Evolutionary conservation across 78 protist genomes (phyloP).

Genomic region (Chrysochromulina parva): DNA sequence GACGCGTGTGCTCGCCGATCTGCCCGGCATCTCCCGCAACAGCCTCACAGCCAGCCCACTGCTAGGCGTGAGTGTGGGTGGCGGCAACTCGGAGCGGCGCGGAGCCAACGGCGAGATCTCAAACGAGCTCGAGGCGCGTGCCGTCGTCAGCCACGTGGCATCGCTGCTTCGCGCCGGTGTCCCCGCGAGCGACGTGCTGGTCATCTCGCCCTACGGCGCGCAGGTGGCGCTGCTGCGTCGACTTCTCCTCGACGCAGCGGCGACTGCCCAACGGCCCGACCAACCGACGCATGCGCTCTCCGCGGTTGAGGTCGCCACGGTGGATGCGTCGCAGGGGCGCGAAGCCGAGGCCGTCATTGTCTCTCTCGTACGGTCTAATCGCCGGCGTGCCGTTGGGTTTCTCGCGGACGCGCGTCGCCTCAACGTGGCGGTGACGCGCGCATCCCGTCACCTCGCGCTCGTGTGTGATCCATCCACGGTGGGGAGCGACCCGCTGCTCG

Average conservation of each 20-base stretch:
- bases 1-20: conserved; percentile 54
- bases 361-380: background rate
- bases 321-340: background rate
- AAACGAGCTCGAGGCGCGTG: conserved; percentile 72
- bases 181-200: conserved; percentile 46
- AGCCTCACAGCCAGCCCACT: background rate
- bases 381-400: background rate
- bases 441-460: background rate
- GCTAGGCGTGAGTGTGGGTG: conserved; percentile 16
- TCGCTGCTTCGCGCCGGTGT: conserved; percentile 58
- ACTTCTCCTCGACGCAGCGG: background rate
- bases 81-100: background rate
- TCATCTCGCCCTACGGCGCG: conserved; percentile 86
- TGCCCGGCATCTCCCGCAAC: conserved; percentile 24
- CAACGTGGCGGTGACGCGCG: background rate
- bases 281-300: too few species aligned
- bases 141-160: conserved; percentile 56
- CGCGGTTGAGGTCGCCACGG: background rate
- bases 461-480: background rate
- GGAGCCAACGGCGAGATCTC: background rate
- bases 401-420: background rate
- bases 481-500: background rate
- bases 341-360: background rate
- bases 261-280: too few species aligned
- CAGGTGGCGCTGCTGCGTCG: conserved; percentile 57